phyloP scores from a whole-genome alignment of 2,329 filamentous ascomycete genomes.

The Colletotrichum musicola region DNA sequence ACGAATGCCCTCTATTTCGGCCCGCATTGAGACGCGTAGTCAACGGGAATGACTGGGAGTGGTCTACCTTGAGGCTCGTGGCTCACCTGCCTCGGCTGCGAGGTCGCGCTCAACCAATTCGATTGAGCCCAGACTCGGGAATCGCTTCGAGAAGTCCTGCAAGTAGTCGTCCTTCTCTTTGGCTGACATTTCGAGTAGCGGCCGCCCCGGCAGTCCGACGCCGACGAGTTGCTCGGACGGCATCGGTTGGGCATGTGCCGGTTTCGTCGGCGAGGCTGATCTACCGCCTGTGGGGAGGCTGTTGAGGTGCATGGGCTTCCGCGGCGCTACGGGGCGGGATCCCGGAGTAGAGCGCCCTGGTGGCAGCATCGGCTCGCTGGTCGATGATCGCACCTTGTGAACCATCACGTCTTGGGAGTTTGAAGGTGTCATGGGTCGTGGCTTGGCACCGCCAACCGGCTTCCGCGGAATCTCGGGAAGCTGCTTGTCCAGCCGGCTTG shows the following conservation, averaged over 20 bases:
- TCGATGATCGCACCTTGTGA: slow-evolving; percentile 38
- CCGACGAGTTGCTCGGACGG: slow-evolving; percentile 57
- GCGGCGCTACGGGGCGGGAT: slow-evolving; percentile 66
- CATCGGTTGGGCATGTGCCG: slow-evolving; percentile 41
- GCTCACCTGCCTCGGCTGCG: slow-evolving; percentile 50
- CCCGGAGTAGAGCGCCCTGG: slow-evolving; percentile 41
- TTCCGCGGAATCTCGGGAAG: slow-evolving; percentile 65
- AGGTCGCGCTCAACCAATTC: slow-evolving; percentile 87
- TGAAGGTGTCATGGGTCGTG: slow-evolving; percentile 46
- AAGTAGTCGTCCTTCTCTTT: slow-evolving; percentile 76
- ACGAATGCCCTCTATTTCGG: neutral
- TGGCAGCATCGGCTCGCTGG: slow-evolving; percentile 42
- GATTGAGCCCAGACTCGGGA: slow-evolving; percentile 85
- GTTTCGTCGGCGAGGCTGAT: slow-evolving; percentile 61
- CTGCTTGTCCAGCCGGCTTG: slow-evolving; percentile 53
- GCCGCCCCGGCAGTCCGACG: slow-evolving; percentile 61
- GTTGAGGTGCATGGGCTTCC: slow-evolving; percentile 73
- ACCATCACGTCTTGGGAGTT: slow-evolving; percentile 38
- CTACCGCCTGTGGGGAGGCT: slow-evolving; percentile 61
- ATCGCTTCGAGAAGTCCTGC: slow-evolving; percentile 82
- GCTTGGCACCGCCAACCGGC: slow-evolving; percentile 54
- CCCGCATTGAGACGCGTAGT: neutral
- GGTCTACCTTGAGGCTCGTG: slow-evolving; percentile 19
- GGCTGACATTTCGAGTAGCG: slow-evolving; percentile 66
- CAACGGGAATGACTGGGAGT: neutral